phyloP scores from a whole-genome alignment of 2,329 filamentous ascomycete genomes.

The Clonostachys sp. region DNA sequence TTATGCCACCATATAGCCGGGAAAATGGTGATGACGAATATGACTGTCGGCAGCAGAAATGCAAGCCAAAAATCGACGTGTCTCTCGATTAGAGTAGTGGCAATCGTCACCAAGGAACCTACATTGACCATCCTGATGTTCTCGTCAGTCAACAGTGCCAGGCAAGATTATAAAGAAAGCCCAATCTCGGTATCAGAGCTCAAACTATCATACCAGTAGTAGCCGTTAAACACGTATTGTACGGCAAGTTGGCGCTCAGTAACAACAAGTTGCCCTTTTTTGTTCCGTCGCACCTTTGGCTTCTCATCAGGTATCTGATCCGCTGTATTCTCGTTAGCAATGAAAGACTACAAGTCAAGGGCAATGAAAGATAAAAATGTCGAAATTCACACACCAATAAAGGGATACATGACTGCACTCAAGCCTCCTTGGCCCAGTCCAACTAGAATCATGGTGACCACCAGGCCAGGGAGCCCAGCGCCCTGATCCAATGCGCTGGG shows the following conservation, averaged over 20 bases:
- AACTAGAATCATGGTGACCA: slow-evolving; percentile 55
- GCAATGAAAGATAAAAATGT: no score
- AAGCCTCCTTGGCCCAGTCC: slow-evolving; percentile 65
- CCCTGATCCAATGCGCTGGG: slow-evolving; percentile 25
- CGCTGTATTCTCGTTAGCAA: slow-evolving; percentile 25
- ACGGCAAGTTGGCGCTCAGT: background rate
- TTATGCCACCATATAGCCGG: background rate
- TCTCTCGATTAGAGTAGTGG: slow-evolving; percentile 56
- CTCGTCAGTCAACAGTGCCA: no score
- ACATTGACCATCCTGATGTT: slow-evolving; percentile 53
- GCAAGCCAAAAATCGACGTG: slow-evolving; percentile 53
- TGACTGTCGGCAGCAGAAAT: slow-evolving; percentile 50
- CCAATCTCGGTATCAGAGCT: no score
- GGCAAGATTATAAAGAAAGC: no score
- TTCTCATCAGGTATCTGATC: slow-evolving; percentile 35
- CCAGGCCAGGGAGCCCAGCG: slow-evolving; percentile 42
- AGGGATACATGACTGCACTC: slow-evolving; percentile 58
- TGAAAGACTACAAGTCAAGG: no score
- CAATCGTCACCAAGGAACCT: slow-evolving; percentile 54
- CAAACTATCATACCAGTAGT: background rate
- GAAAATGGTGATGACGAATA: background rate
- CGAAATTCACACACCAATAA: slow-evolving; percentile 4
- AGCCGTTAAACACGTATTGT: background rate
- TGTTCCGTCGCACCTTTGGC: slow-evolving; percentile 28
- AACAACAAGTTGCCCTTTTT: background rate